A percentile compares a stretch with the other conserved stretches of the same genome.
phyloP scores from a whole-genome alignment of 179 eudicot genomes.

The Carnegiea gigantea region DNA sequence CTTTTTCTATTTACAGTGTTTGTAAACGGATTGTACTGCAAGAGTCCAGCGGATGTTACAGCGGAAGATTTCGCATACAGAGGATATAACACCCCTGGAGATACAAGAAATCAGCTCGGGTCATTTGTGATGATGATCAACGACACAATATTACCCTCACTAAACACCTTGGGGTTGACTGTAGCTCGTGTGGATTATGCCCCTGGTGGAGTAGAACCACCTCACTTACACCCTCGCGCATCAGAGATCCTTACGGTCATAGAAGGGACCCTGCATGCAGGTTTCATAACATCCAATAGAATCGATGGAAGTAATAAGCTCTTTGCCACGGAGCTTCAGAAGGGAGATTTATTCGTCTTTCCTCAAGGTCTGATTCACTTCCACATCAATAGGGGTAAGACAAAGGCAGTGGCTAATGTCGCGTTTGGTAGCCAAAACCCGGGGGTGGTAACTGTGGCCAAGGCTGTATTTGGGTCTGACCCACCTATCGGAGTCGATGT shows the following conservation, averaged over 20 bases:
- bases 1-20: neutral
- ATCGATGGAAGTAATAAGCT: neutral
- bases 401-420: slow-evolving; percentile 3
- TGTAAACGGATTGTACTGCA: slow-evolving; percentile 21
- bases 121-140: neutral
- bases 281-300: slow-evolving; percentile 9
- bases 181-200: slow-evolving; percentile 20
- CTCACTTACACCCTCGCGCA: slow-evolving; percentile 19
- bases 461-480: slow-evolving; percentile 12
- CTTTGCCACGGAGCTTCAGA: neutral
- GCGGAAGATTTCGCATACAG: slow-evolving; percentile 1
- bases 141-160: neutral
- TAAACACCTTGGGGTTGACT: slow-evolving; percentile 16
- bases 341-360: slow-evolving; percentile 12
- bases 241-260: slow-evolving; percentile 16
- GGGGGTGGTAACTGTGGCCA: neutral
- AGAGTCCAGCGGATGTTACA: neutral
- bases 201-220: slow-evolving; percentile 10
- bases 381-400: slow-evolving; percentile 14
- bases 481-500: slow-evolving; percentile 7
- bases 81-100: neutral
- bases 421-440: slow-evolving; percentile 20
- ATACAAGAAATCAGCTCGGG: slow-evolving; percentile 9
- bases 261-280: slow-evolving; percentile 17
- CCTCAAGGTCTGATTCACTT: slow-evolving; percentile 25